Percentiles rank a stretch among this genome's conserved stretches.
Conservation (phyloP, 768 basidiomycete genomes). For the Ramaria rubella region DNA sequence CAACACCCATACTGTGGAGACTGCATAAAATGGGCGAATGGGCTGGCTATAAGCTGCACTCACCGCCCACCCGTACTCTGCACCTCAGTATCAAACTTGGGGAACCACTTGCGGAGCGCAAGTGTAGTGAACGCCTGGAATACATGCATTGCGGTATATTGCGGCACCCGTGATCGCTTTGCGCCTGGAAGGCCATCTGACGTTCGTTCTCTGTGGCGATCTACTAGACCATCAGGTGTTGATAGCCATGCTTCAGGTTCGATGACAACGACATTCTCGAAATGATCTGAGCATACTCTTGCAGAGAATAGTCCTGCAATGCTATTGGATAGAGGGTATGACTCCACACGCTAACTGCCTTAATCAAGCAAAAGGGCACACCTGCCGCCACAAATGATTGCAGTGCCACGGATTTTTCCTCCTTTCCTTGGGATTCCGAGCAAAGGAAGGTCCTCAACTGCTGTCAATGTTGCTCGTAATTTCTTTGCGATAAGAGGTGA, state of each 20-base stretch:
- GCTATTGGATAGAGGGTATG: slow-evolving; percentile 1
- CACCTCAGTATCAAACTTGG: slow-evolving; percentile 15
- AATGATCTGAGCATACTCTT: slow-evolving; percentile 15
- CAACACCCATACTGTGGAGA: neutral
- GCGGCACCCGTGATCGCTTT: slow-evolving; percentile 15
- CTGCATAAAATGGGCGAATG: neutral
- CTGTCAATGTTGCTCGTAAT: neutral
- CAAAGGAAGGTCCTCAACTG: neutral
- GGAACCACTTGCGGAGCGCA: slow-evolving; percentile 16
- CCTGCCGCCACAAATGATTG: slow-evolving; percentile 8
- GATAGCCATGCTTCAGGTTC: slow-evolving; percentile 14
- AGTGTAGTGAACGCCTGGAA: slow-evolving; percentile 5
- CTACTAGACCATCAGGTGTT: slow-evolving; percentile 11
- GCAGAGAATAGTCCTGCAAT: slow-evolving; percentile 16
- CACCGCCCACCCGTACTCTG: slow-evolving; percentile 13
- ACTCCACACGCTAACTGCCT: no score
- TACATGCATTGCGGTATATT: slow-evolving; percentile 1
- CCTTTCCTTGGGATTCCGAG: neutral
- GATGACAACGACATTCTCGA: slow-evolving; percentile 14
- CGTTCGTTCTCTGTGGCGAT: neutral
- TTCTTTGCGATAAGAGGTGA: neutral
- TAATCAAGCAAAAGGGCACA: neutral
- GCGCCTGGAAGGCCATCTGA: no score
- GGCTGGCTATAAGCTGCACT: neutral
- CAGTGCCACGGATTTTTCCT: slow-evolving; percentile 1